Evolutionary conservation across 352 stramenopile genomes (phyloP).

Genomic region (Aphanomyces stellatus): DNA sequence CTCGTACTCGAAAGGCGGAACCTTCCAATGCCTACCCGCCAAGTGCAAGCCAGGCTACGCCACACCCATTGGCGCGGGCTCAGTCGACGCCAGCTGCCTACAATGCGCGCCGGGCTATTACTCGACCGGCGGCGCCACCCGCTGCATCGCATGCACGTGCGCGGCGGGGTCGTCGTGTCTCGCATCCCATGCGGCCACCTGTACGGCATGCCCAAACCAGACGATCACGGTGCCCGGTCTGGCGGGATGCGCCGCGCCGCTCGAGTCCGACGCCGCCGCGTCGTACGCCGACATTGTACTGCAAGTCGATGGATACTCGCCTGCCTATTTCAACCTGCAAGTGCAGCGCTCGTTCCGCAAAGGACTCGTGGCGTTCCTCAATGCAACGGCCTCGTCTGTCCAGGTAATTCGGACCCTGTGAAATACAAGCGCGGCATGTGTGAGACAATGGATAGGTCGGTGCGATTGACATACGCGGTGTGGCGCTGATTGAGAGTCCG

Average conservation of each 20-base stretch:
- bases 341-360: conserved; percentile 27
- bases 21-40: no score
- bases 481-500: neutral
- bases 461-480: neutral
- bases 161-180: conserved; percentile 26
- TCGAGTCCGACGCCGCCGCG: conserved; percentile 10
- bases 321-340: conserved; percentile 34
- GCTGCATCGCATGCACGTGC: conserved; percentile 31
- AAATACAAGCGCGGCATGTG: neutral
- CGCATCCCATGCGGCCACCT: conserved; percentile 25
- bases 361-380: conserved; percentile 33
- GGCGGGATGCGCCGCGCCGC: conserved; percentile 29
- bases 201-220: conserved; percentile 24
- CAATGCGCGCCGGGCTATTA: conserved; percentile 29
- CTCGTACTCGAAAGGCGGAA: neutral
- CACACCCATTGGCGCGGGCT: no score
- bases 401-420: neutral
- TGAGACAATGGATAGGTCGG: neutral
- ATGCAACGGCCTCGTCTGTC: neutral
- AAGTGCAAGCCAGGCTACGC: no score
- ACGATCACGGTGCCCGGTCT: conserved; percentile 25
- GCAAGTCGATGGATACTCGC: conserved; percentile 39
- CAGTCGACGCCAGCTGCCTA: conserved; percentile 28
- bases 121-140: conserved; percentile 28
- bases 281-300: conserved; percentile 35